Base-by-base conservation (phyloP, 2,329 filamentous ascomycete genomes). In the Xylaria sp. region DNA sequence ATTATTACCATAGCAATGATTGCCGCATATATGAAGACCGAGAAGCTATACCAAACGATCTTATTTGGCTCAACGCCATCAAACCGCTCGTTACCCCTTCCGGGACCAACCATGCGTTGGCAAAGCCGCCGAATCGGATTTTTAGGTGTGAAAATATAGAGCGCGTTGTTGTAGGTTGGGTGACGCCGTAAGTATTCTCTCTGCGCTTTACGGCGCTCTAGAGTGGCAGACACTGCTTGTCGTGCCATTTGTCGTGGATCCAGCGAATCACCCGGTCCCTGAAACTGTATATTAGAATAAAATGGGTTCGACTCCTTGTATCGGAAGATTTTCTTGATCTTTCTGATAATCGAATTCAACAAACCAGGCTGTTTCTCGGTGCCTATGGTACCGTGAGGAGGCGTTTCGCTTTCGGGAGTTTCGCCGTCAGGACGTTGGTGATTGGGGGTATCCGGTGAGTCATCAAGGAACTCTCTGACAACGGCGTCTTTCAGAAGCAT, bases 1-100 rank as follows among this genome's bases (percentile, higher is more conserved):
- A 99, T 87, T 53, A 98, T 82, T n/a, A 99, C 96, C 97, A 99
- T 99, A 60, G 93, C 93, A 50, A 98, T 93, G 71, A 99, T 98
- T 16, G 93, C 92, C 27, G 92, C 90, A 79, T 99, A 99, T 64
- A 98, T 93, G 75, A 99, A 92, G 3, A 93, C 93, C 0, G 96
- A 98, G 79, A 98, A 97, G 0, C 89, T 84, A 78, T 97, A 98
- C 94, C 96, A 99, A 9, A 96, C 86, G 4, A 92, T 88, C 72
- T 93, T 94, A 74, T 96, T 95, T 0, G 96, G 96, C 69, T 94
- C 90, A 0, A 97, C 89, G 16, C 96, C 96, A 79, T 98, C 93
- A 71, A 97, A 92, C 53, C 96, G 91, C 78, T 97, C 92, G 53
- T 85, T 87, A 6, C 96, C 97, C 69, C 96, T 90, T 16, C 95